phyloP scores from a whole-genome alignment of 306 rosid species.

The Sindora glabra region DNA sequence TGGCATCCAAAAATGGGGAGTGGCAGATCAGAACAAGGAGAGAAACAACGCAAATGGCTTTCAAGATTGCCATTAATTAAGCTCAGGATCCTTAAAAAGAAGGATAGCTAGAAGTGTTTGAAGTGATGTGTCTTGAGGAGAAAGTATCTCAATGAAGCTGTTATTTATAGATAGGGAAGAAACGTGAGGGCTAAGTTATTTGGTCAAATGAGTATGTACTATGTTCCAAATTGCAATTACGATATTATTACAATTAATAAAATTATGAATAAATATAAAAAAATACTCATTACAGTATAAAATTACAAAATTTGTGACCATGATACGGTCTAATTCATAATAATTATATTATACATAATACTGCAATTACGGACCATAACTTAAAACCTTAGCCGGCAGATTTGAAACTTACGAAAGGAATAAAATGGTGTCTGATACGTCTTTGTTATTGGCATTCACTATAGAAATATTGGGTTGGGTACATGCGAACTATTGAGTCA shows the following conservation, averaged over 20 bases:
- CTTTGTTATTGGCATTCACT: background rate
- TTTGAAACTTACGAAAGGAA: no score
- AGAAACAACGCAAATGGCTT: slow-evolving; percentile 9
- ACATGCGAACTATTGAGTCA: slow-evolving; percentile 15
- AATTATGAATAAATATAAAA: background rate
- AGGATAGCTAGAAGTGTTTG: background rate
- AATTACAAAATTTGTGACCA: no score
- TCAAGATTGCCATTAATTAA: slow-evolving; percentile 30
- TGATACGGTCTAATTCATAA: no score
- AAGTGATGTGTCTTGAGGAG: background rate
- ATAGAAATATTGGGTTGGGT: slow-evolving; percentile 30
- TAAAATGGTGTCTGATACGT: no score
- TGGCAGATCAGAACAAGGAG: slow-evolving; percentile 1
- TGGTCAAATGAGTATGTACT: background rate
- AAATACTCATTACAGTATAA: no score
- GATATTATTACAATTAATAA: no score
- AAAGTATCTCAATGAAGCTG: background rate
- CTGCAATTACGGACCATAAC: no score
- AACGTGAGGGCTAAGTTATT: slow-evolving; percentile 7
- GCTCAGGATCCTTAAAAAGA: background rate
- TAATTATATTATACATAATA: no score
- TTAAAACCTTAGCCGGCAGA: no score
- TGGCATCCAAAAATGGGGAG: slow-evolving; percentile 14
- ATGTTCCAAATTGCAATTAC: no score
- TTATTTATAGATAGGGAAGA: slow-evolving; percentile 23